Evolutionary conservation across 2,329 filamentous ascomycete species (phyloP).

Genomic region (Trematosphaeria pertusa): DNA sequence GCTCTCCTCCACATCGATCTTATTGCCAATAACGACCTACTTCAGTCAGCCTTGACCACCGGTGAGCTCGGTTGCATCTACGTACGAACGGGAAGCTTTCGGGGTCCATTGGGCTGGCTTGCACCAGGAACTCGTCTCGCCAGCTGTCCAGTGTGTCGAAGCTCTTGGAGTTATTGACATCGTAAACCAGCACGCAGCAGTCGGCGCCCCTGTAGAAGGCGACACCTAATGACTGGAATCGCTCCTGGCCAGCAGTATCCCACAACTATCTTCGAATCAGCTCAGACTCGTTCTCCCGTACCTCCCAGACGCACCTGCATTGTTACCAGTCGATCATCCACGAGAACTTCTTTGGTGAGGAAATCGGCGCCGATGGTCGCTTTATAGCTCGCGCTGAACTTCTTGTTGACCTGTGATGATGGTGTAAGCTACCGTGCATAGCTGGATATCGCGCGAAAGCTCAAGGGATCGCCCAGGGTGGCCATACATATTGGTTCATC

Average conservation of each 20-base stretch:
- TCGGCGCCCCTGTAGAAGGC: constrained; percentile 98
- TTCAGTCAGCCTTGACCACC: constrained; percentile 19
- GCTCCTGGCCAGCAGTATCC: constrained; percentile 97
- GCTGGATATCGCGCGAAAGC: background rate
- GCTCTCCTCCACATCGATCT: constrained; percentile 98
- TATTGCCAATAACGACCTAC: constrained; percentile 94
- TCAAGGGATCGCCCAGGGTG: constrained; percentile 1
- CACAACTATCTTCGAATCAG: constrained; percentile 72
- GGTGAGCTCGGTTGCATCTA: constrained; percentile 17
- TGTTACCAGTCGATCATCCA: constrained; percentile 95
- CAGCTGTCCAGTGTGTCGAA: constrained; percentile 98
- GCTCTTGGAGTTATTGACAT: constrained; percentile 99
- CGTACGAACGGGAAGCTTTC: constrained; percentile 97
- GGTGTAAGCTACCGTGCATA: constrained; percentile 15
- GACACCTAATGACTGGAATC: constrained; percentile 95
- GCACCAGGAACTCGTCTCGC: constrained; percentile 97
- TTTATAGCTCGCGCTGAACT: constrained; percentile 99
- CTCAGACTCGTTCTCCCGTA: background rate
- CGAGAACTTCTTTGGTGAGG: constrained; percentile 94
- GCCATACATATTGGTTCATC: constrained; percentile 99
- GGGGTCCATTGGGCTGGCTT: constrained; percentile 93
- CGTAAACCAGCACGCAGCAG: constrained; percentile 97
- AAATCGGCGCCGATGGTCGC: constrained; percentile 99
- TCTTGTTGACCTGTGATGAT: constrained; percentile 90
- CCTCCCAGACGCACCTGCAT: constrained; percentile 76